phyloP scores from a whole-genome alignment of 805 yeast genomes.

The Scheffersomyces coipomensis region DNA sequence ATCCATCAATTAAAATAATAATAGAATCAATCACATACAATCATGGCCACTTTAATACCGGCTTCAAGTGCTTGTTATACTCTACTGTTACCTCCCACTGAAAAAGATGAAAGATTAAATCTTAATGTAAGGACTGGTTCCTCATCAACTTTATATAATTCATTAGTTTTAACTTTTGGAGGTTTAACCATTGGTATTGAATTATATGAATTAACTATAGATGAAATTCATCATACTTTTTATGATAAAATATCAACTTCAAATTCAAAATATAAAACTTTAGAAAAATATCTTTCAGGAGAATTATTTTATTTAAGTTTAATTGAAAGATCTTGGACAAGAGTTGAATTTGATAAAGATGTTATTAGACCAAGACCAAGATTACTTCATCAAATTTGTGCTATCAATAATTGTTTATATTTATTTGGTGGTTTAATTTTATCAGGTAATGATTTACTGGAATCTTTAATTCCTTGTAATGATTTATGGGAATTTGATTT shows the following conservation, averaged over 20 bases:
- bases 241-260: slow-evolving; percentile 21
- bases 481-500: slow-evolving; percentile 72
- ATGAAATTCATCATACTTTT: slow-evolving; percentile 39
- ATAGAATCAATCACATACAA: too few species aligned
- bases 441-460: slow-evolving; percentile 8
- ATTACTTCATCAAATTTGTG: slow-evolving; percentile 58
- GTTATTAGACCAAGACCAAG: slow-evolving; percentile 42
- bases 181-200: slow-evolving; percentile 63
- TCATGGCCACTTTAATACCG: slow-evolving; percentile 64
- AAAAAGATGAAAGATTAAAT: slow-evolving; percentile 52
- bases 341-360: slow-evolving; percentile 27
- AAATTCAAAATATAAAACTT: slow-evolving; percentile 21
- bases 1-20: too few species aligned
- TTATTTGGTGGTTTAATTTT: slow-evolving; percentile 63
- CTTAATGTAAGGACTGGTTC: slow-evolving; percentile 70
- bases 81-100: slow-evolving; percentile 52
- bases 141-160: slow-evolving; percentile 54
- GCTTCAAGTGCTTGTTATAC: slow-evolving; percentile 61
- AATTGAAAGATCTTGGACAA: slow-evolving; percentile 57
- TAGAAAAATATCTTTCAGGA: slow-evolving; percentile 50
- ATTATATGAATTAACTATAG: slow-evolving; percentile 37
- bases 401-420: slow-evolving; percentile 49
- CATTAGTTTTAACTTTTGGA: slow-evolving; percentile 65
- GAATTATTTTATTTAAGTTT: slow-evolving; percentile 62
- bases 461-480: slow-evolving; percentile 46